Evolutionary conservation across 2,329 filamentous ascomycete species (phyloP), one percentile per base, ranked within the genome.

Genomic region (Aspergillus aculeatinus): DNA sequence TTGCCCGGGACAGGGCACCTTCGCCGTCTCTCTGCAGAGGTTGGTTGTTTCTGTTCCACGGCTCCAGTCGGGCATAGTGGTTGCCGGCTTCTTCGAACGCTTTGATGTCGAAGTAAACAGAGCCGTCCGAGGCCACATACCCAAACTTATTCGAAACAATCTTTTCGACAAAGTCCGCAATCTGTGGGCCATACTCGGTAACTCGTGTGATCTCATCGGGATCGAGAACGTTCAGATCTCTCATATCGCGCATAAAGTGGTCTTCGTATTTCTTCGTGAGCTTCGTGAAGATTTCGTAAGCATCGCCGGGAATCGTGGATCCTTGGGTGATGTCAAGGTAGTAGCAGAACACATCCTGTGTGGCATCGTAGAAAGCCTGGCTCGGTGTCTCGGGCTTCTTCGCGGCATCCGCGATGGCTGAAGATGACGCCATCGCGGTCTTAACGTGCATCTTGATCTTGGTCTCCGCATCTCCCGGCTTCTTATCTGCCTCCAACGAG

Each of bases 61-160:
- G 94, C 59, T 93, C 88, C 27, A 98, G 80, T 56, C 92, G 84
- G 3, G 93, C 91, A 72, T 98, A 98, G 2, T 87, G 85, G 73
- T 96, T 92, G 0, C 93, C 92, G 0, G 86, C 87, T 66, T 87
- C 86, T 73, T 97, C 92, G 70, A 96, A 98, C 0, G 90, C 86
- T 4, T 83, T 81, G 65, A 96, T 97, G 69, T 97, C 94, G 64
- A 97, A 98, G 76, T 97, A 97, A 0, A 98, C 92, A 0, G 91
- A 96, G 0, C 92, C 93, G 67, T 95, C 90, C 0, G 80, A 76
- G 0, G 85, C 85, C 35, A 78, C 80, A 70, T 98, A 98, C 1
- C 89, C 94, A 67, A 93, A 97, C 0, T 90, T 89, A 72, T 96
- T 96, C 55, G 89, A 80, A 23, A 96, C 86, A 59, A 96, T 91